These are phyloP conservation scores for Ramaria rubella DNA, from an alignment of 768 basidiomycete species.

Conservation along the genomic window DNA sequence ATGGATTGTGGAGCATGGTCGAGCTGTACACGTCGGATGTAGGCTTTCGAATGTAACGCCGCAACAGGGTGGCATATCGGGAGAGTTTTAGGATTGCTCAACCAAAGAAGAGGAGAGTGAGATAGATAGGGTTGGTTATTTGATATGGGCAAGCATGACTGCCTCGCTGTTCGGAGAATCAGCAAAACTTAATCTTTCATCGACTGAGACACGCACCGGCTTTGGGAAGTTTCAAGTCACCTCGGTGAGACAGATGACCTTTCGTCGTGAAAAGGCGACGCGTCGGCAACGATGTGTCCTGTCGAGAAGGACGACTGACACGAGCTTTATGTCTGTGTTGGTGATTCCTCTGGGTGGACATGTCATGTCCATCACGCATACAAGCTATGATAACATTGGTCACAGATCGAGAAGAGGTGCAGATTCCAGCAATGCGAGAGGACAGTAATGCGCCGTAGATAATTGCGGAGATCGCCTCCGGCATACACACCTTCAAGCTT, in stretches of 20 bases:
- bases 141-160: background rate
- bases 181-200: background rate
- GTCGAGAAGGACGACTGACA: background rate
- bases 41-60: background rate
- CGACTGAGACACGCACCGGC: background rate
- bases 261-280: background rate
- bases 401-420: conserved; percentile 4
- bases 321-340: background rate
- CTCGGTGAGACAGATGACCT: background rate
- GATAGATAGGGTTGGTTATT: background rate
- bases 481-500: background rate
- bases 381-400: background rate
- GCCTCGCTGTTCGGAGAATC: background rate
- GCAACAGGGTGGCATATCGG: background rate
- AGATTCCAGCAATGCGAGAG: background rate
- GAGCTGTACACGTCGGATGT: background rate
- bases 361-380: background rate
- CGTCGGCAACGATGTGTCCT: background rate
- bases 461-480: background rate
- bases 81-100: background rate
- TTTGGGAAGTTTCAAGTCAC: background rate
- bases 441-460: conserved; percentile 8
- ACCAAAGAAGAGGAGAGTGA: background rate
- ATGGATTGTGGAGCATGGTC: background rate
- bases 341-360: background rate